phyloP scores from a whole-genome alignment of 768 basidiomycete species.

The Boletus rubroflammeus region DNA sequence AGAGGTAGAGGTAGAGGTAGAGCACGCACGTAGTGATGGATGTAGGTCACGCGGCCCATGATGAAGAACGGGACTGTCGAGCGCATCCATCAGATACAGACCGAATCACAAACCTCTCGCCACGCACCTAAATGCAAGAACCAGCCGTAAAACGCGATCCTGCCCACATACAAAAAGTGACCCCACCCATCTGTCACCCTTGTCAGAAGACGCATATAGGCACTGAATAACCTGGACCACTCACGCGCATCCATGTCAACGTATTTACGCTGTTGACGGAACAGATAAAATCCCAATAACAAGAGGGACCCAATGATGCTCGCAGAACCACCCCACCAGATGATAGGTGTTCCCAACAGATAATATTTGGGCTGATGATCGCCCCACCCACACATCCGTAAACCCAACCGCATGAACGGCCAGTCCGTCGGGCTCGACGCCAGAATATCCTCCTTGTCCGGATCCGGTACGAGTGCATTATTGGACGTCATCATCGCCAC shows the following conservation, averaged over 20 bases:
- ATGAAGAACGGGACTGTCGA: conserved; percentile 86
- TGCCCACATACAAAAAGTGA: conserved; percentile 88
- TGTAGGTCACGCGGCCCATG: conserved; percentile 96
- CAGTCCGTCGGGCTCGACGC: conserved; percentile 92
- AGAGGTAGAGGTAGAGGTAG: not conserved
- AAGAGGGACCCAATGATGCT: conserved; percentile 58
- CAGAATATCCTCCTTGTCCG: conserved; percentile 97
- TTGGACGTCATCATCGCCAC: conserved; percentile 99
- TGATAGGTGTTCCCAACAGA: conserved; percentile 84
- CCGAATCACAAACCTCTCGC: not conserved
- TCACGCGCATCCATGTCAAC: conserved; percentile 84
- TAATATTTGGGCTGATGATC: conserved; percentile 88
- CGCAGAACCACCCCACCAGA: conserved; percentile 81
- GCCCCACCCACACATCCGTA: conserved; percentile 98
- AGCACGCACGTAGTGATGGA: conserved; percentile 87
- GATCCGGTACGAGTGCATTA: conserved; percentile 95
- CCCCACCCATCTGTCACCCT: conserved; percentile 76
- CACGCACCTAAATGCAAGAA: conserved; percentile 79
- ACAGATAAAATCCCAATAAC: conserved; percentile 62
- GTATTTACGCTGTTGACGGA: conserved; percentile 85
- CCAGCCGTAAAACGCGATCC: conserved; percentile 92
- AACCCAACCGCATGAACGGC: conserved; percentile 85
- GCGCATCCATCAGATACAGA: not conserved
- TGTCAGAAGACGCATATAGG: conserved; percentile 3
- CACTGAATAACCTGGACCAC: conserved; percentile 26